phyloP scores from a whole-genome alignment of 345 rosid genomes.

The Mercurialis annua region DNA sequence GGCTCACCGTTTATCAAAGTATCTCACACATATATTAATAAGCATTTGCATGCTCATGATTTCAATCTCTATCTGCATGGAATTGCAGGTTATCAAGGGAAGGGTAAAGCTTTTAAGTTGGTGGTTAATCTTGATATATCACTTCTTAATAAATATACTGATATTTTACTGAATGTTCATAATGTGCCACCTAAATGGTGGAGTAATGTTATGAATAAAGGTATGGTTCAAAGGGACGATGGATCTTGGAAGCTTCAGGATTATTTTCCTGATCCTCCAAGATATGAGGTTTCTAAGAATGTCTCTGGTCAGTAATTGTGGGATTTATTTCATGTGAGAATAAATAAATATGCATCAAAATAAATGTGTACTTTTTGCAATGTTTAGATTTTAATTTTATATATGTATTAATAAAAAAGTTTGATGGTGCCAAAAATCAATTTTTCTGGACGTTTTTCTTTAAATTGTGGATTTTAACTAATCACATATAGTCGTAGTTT shows the following conservation, averaged over 20 bases:
- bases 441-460: no score
- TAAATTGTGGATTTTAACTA: no score
- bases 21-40: slow-evolving; percentile 4
- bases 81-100: slow-evolving; percentile 25
- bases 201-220: not conserved
- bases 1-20: no score
- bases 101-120: slow-evolving; percentile 2
- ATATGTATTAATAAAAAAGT: no score
- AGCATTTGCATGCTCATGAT: not conserved
- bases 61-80: slow-evolving; percentile 21
- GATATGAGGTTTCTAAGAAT: not conserved
- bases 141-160: not conserved
- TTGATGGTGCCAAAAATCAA: no score
- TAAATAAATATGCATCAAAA: no score
- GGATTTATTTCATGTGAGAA: no score
- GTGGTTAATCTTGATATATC: not conserved
- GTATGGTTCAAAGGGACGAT: not conserved
- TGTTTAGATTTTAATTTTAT: no score
- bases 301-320: no score
- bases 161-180: not conserved
- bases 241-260: slow-evolving; percentile 13
- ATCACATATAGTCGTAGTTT: no score
- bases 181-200: not conserved
- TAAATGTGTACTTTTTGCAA: no score
- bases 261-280: slow-evolving; percentile 9